These are phyloP conservation scores for Trichoderma oligosporum DNA, from an alignment of 2,329 filamentous ascomycete species.

Conservation along the genomic window DNA sequence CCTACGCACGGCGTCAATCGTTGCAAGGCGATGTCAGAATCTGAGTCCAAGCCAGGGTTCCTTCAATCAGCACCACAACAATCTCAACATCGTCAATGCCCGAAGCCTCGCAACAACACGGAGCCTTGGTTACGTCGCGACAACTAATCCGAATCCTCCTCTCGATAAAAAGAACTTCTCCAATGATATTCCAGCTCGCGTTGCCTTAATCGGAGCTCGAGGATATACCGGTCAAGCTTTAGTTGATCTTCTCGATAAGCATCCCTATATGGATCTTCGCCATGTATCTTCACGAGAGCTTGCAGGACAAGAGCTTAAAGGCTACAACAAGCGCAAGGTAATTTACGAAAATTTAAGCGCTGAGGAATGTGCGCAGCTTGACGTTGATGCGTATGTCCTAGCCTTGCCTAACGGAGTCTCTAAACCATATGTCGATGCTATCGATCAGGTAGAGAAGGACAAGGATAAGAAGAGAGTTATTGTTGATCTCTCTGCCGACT, in stretches of 20 bases:
- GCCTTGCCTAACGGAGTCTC: conserved; percentile 93
- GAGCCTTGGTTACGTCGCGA: conserved; percentile 23
- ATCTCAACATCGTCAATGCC: not conserved
- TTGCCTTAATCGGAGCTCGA: conserved; percentile 85
- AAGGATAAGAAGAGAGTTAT: conserved; percentile 64
- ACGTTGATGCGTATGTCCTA: conserved; percentile 97
- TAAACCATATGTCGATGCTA: conserved; percentile 87
- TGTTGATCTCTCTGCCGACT: conserved; percentile 93
- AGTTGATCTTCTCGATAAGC: conserved; percentile 79
- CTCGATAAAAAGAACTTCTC: conserved; percentile 84
- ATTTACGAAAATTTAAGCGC: conserved; percentile 86
- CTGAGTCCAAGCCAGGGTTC: conserved; percentile 21
- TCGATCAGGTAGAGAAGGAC: conserved; percentile 63
- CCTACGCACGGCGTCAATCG: not conserved
- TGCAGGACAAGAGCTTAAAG: conserved; percentile 77
- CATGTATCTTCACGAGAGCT: conserved; percentile 94
- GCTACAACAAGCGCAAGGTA: conserved; percentile 87
- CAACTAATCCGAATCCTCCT: conserved; percentile 64
- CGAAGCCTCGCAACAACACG: conserved; percentile 15
- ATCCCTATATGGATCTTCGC: conserved; percentile 83
- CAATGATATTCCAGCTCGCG: conserved; percentile 71
- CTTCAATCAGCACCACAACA: conserved; percentile 5
- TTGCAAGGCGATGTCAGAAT: conserved; percentile 27
- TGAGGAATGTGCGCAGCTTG: conserved; percentile 82
- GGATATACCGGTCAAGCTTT: conserved; percentile 93